Evolutionary conservation across 805 yeast species (phyloP).

Genomic region (Kodamaea kakaduensis): DNA sequence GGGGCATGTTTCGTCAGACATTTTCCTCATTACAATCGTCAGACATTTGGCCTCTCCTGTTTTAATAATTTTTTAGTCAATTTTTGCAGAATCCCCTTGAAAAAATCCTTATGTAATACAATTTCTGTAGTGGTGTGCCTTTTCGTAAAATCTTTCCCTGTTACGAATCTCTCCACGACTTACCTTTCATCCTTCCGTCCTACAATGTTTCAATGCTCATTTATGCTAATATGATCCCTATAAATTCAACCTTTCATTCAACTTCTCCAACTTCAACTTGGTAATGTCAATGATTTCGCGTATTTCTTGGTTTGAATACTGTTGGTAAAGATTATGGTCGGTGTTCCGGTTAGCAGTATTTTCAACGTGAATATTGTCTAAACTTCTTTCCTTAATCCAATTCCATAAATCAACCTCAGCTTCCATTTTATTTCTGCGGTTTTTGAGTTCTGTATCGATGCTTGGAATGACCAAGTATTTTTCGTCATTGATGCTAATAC

Average conservation of each 20-base stretch:
- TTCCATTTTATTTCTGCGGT: slow-evolving; percentile 27
- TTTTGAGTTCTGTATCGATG: slow-evolving; percentile 28
- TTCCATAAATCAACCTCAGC: slow-evolving; percentile 67
- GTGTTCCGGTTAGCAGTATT: slow-evolving; percentile 8
- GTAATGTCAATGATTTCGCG: slow-evolving; percentile 45
- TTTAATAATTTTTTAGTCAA: too few species aligned
- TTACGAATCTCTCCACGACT: too few species aligned
- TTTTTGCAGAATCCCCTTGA: too few species aligned
- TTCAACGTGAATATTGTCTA: slow-evolving; percentile 12
- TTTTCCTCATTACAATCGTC: too few species aligned
- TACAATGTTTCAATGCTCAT: too few species aligned
- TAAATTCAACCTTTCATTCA: slow-evolving; percentile 16
- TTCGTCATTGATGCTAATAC: slow-evolving; percentile 29
- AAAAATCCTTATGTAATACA: too few species aligned
- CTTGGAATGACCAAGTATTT: slow-evolving; percentile 41
- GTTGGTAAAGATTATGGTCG: slow-evolving; percentile 5
- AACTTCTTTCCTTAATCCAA: slow-evolving; percentile 52
- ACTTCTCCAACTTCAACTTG: slow-evolving; percentile 37
- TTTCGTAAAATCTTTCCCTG: too few species aligned
- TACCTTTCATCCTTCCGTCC: too few species aligned
- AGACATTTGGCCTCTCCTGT: too few species aligned
- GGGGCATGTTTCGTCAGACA: too few species aligned
- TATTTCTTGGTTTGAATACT: slow-evolving; percentile 40
- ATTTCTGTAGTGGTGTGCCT: too few species aligned
- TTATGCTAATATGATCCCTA: too few species aligned